Percentiles rank a stretch among this genome's conserved stretches.
These are phyloP conservation scores for Lepiota venenata DNA, from an alignment of 768 basidiomycete genomes.

Conservation along the genomic window DNA sequence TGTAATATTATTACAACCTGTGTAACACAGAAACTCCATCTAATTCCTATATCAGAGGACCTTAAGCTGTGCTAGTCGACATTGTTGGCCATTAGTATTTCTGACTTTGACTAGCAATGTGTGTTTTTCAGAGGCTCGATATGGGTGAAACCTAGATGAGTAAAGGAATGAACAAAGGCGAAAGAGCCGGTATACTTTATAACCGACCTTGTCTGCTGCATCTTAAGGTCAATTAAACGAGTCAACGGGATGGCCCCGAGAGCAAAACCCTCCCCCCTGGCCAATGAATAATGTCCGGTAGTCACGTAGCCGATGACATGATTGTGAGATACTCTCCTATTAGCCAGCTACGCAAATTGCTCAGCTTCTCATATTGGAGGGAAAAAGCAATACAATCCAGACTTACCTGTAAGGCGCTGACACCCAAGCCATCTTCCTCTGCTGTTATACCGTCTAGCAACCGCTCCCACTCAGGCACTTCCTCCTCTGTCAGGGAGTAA, in stretches of 20 bases:
- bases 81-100: constrained; percentile 52
- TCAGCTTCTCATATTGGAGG: not conserved
- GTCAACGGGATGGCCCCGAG: constrained; percentile 69
- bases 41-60: constrained; percentile 17
- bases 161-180: constrained; percentile 1
- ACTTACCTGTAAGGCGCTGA: constrained; percentile 16
- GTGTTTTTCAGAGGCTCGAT: constrained; percentile 20
- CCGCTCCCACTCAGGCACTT: constrained; percentile 46
- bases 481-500: constrained; percentile 56
- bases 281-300: constrained; percentile 79
- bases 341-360: constrained; percentile 37
- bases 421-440: not conserved
- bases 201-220: constrained; percentile 40
- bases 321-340: constrained; percentile 34
- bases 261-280: constrained; percentile 72
- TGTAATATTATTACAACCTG: constrained; percentile 8
- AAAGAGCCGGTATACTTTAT: not conserved
- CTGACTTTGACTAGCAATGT: constrained; percentile 60
- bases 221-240: constrained; percentile 45
- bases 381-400: constrained; percentile 7
- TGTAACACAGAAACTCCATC: constrained; percentile 2
- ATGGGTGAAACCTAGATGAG: constrained; percentile 23
- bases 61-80: constrained; percentile 42
- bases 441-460: constrained; percentile 8
- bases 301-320: constrained; percentile 80